Base-by-base conservation (phyloP, 2,329 filamentous ascomycete genomes). In the Botrytis porri region DNA sequence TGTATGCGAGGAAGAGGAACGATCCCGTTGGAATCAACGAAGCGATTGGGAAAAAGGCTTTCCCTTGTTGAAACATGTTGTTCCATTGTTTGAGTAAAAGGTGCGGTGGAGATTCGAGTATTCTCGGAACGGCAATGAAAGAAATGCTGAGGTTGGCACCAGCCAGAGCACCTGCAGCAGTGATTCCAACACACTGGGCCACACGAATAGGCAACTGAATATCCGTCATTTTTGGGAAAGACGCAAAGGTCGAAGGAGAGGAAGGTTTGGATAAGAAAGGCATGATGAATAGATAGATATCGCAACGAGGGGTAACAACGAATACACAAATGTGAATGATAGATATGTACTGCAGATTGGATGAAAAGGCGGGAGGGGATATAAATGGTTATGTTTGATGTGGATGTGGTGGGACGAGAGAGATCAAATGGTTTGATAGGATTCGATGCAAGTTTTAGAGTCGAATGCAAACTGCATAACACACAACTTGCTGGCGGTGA, bases 61-160 rank as follows among this genome's bases (percentile, higher is more conserved):
- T 82, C 69, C 85, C 85, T 3, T 78, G 76, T 29, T 80, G 77
- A 80, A 82, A 86, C 73, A 84, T 79, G 59, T 79, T 82, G 73
- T 80, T 77, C 87, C 87, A 90, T 81, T 90, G 88, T 57, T 82
- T 83, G 45, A 87, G 85, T 74, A 89, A 84, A 18, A 89, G 80
- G 2, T 85, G 85, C 1, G 86, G 84, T 1, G 88, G 88, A 0
- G 87, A 85, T 73, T 86, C 83, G 73, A 90, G 84, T 14, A 90
- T 80, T 59, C 86, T 83, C 2, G 88, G 88, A 2, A 87, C 78
- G n/a, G 82, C 75, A 73, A 84, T 81, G 77, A 82, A 76, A 9
- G 86, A 88, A 70, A 85, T 74, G 61, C 80, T 76, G 63, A 84
- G 76, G 65, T 78, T 81, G 73, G 80, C 76, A 67, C 84, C 84